Base-by-base conservation (phyloP, 2,329 filamentous ascomycete species). In the Alternaria novae-zelandiae region DNA sequence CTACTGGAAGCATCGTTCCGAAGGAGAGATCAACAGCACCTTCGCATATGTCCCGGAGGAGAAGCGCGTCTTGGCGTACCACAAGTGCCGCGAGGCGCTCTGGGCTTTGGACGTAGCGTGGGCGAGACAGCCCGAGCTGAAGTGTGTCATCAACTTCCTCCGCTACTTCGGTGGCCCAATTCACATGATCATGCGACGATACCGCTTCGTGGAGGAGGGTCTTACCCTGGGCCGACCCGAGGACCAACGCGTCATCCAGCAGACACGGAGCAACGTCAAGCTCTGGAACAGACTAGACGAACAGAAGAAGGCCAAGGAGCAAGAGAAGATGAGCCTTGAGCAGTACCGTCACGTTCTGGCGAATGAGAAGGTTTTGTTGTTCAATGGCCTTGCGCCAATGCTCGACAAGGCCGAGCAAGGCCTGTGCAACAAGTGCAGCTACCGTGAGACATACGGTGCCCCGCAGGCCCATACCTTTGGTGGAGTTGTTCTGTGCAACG, bases 1-100 rank as follows among this genome's bases (percentile, higher is more conserved):
- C 6, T 79, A 76, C 65, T 78, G 63, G 68, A 79, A 79, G 70
- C 77, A 79, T 58, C 73, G 76, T 9, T 62, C 67, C 25, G 78
- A 79, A 55, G 75, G 76, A 11, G 76, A 79, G 61, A 78, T 75
- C 11, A 78, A 79, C 65, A 76, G 61, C 66, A 78, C 75, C 2
- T 79, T 78, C 43, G 73, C 72, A 20, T 78, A 79, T 56, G 65
- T 75, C 15, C 67, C 67, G 4, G 45, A 58, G 43, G 64, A 68
- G 6, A 28, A 70, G 25, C 74, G 76, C 17, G 55, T 66, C 10
- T 54, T 70, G 13, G 63, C 67, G 0, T 78, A 45, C 23, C 57
- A 47, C 25, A 54, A 59, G 26, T 54, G 49, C 43, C 57, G 57
- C 20, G 57, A 59, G 43, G 49, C 50, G 15, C 57, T 59, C 7